Conservation (phyloP, 257 asterid species). For the Handroanthus guayacan region DNA sequence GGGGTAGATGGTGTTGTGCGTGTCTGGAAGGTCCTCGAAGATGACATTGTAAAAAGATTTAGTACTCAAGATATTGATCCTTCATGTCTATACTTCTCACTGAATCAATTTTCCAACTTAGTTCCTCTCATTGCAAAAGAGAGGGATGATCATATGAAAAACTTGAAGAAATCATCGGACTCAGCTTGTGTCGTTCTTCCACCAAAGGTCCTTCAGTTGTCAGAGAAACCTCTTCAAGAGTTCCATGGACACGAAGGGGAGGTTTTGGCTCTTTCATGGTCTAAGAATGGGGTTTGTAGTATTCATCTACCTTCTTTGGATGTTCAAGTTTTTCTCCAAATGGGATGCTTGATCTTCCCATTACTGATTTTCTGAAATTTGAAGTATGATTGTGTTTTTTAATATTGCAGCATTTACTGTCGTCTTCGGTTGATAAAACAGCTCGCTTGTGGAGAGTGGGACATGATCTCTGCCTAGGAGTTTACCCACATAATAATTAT, state of each 20-base stretch:
- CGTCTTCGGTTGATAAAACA: slow-evolving; percentile 87
- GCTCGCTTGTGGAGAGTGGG: slow-evolving; percentile 95
- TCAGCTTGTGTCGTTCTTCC: slow-evolving; percentile 85
- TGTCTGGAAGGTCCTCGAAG: slow-evolving; percentile 84
- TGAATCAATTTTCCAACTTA: slow-evolving; percentile 63
- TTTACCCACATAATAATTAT: slow-evolving; percentile 78
- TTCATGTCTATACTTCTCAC: slow-evolving; percentile 66
- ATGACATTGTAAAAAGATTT: slow-evolving; percentile 50
- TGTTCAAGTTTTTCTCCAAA: not conserved
- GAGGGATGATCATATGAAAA: slow-evolving; percentile 47
- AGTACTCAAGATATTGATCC: slow-evolving; percentile 62
- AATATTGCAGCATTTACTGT: slow-evolving; percentile 69
- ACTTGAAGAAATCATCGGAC: slow-evolving; percentile 60
- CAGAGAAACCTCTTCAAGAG: slow-evolving; percentile 87
- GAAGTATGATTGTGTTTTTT: slow-evolving; percentile 19
- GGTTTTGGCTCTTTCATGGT: slow-evolving; percentile 90
- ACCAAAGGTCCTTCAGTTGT: slow-evolving; percentile 72
- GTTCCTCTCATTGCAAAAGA: slow-evolving; percentile 58
- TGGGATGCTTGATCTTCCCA: not conserved
- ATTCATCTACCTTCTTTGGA: not conserved
- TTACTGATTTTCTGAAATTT: slow-evolving; percentile 15
- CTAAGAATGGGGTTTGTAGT: slow-evolving; percentile 81
- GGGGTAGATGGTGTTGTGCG: slow-evolving; percentile 89
- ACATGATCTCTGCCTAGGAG: slow-evolving; percentile 65
- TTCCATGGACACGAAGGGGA: slow-evolving; percentile 80